Percentiles rank a stretch among this genome's conserved stretches.
Evolutionary conservation across 2,329 filamentous ascomycete genomes (phyloP).

Genomic region (Chaetoscypha palmicola): DNA sequence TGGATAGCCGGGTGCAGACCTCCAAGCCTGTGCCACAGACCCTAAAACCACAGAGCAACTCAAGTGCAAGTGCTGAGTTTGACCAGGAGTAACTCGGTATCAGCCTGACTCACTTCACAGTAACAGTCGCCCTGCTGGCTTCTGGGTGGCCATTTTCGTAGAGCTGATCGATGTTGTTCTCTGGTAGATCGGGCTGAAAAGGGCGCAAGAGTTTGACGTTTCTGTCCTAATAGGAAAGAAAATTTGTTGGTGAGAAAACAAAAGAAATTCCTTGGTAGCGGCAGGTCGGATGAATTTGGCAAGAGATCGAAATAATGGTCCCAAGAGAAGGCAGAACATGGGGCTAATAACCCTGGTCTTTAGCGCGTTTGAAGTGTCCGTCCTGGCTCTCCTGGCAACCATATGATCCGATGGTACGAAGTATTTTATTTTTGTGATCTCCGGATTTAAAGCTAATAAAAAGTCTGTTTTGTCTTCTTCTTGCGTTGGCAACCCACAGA

Average conservation of each 20-base stretch:
- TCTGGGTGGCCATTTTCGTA: not conserved
- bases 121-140: not conserved
- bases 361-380: constrained; percentile 1
- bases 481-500: not conserved
- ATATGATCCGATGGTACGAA: no score
- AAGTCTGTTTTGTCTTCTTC: not conserved
- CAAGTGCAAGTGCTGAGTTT: constrained; percentile 1
- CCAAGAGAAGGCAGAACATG: not conserved
- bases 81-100: constrained; percentile 1
- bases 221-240: not conserved
- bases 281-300: not conserved
- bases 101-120: constrained; percentile 6
- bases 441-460: no score
- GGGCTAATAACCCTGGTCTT: not conserved
- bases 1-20: not conserved
- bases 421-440: not conserved
- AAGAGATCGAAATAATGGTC: not conserved
- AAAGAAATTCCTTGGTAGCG: not conserved
- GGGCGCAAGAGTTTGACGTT: no score
- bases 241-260: not conserved
- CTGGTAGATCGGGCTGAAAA: not conserved
- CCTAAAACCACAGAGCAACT: not conserved
- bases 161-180: not conserved
- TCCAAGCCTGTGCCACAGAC: constrained; percentile 1
- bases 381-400: not conserved